These are phyloP conservation scores for Phytophthora europaea DNA, from an alignment of 352 stramenopile genomes.

Conservation along the genomic window DNA sequence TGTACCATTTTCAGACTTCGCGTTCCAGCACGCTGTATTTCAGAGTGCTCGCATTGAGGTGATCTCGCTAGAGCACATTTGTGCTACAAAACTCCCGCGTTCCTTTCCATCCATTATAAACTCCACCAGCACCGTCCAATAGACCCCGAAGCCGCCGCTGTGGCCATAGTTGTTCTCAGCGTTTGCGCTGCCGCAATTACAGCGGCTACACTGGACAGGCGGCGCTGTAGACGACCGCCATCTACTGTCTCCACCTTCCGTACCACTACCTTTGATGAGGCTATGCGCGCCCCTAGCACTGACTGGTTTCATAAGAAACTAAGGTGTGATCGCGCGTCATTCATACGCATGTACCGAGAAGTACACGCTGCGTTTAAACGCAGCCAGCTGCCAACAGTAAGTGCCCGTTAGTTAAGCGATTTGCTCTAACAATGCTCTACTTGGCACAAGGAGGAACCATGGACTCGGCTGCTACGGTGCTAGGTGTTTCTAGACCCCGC, in stretches of 20 bases:
- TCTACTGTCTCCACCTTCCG: no score
- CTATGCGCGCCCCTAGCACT: not conserved
- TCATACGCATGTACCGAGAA: not conserved
- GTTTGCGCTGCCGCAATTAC: not conserved
- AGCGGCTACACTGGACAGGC: constrained; percentile 10
- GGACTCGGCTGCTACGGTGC: no score
- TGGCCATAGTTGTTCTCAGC: constrained; percentile 1
- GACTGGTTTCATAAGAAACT: constrained; percentile 3
- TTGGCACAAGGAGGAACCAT: no score
- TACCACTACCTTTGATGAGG: not conserved
- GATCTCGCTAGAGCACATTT: constrained; percentile 10
- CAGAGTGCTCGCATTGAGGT: not conserved
- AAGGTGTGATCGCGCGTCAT: not conserved
- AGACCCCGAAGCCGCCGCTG: constrained; percentile 2
- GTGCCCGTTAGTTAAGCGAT: not conserved
- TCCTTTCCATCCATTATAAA: constrained; percentile 8
- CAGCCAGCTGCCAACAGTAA: not conserved
- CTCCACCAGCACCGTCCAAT: not conserved
- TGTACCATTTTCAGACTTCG: constrained; percentile 1
- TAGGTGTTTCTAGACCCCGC: no score
- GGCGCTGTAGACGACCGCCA: not conserved
- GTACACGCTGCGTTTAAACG: not conserved
- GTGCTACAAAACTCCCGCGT: not conserved
- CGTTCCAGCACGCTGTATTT: not conserved
- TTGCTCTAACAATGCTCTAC: no score